A percentile compares a stretch with the other conserved stretches of the same genome.
Conservation (phyloP, 164 flowering plant species). For the Vitis riparia region DNA sequence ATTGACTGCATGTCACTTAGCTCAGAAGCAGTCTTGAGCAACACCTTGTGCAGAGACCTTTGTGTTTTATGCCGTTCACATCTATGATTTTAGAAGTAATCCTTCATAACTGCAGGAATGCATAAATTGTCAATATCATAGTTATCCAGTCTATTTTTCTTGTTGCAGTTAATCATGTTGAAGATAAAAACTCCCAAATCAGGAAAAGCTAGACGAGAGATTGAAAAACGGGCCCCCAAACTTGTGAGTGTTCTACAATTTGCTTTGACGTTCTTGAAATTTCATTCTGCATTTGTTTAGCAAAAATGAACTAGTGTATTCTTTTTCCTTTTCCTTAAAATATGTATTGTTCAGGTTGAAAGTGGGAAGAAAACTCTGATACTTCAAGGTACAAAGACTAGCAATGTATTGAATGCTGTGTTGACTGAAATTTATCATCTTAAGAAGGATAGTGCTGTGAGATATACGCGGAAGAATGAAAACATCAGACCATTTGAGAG, state of each 20-base stretch:
- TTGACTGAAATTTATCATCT: conserved; percentile 68
- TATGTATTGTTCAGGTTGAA: conserved; percentile 52
- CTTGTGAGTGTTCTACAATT: conserved; percentile 14
- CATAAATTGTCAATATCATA: too few relatives aligned
- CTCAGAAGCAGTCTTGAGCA: too few relatives aligned
- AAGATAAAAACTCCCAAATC: conserved; percentile 25
- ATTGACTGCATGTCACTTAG: too few relatives aligned
- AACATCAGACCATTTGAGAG: conserved; percentile 83
- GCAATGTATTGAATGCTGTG: conserved; percentile 61
- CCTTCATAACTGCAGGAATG: too few relatives aligned
- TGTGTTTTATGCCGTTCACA: too few relatives aligned
- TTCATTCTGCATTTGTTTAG: not conserved
- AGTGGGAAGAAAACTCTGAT: conserved; percentile 83
- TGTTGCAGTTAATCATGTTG: conserved; percentile 18
- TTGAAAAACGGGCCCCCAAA: conserved; percentile 36
- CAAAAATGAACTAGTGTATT: not conserved
- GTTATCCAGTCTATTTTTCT: not conserved
- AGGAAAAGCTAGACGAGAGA: conserved; percentile 20
- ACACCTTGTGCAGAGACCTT: too few relatives aligned
- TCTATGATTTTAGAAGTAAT: too few relatives aligned
- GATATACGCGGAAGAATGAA: conserved; percentile 67
- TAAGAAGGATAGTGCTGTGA: conserved; percentile 62
- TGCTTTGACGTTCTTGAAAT: not conserved
- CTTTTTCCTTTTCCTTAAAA: not conserved
- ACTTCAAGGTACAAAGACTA: conserved; percentile 88